Conservation (phyloP, 441 rosid genomes). For the Geranium incanum region DNA sequence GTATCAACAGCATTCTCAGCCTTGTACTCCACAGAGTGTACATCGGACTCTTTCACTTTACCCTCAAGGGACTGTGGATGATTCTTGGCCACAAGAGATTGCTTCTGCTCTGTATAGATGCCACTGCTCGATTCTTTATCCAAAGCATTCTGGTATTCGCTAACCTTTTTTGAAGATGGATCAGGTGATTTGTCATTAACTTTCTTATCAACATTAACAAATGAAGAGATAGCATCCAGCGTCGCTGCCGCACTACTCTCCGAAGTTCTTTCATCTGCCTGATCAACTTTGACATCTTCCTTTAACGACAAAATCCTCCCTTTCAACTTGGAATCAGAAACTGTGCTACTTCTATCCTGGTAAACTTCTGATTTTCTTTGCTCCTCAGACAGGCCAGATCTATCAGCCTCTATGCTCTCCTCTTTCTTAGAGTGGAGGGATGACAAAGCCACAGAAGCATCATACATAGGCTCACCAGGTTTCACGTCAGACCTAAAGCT, state of each 20-base stretch:
- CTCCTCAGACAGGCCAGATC: conserved; percentile 26
- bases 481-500: conserved; percentile 5
- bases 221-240: not conserved
- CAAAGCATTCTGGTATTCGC: not conserved
- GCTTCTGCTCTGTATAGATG: conserved; percentile 8
- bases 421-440: conserved; percentile 2
- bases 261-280: not conserved
- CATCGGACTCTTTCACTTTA: conserved; percentile 1
- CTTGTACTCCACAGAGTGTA: not conserved
- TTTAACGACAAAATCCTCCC: conserved; percentile 1
- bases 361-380: conserved; percentile 33
- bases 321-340: not conserved
- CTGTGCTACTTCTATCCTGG: not conserved
- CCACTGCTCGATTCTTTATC: conserved; percentile 2
- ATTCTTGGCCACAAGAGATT: not conserved
- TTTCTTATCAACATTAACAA: conserved; percentile 10
- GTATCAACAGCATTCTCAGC: not conserved
- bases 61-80: not conserved
- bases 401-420: not conserved
- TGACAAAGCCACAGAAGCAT: conserved; percentile 1
- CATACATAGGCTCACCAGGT: not conserved
- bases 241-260: not conserved
- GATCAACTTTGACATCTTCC: not conserved
- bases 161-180: conserved; percentile 7
- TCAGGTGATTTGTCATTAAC: not conserved